phyloP scores from a whole-genome alignment of 139 green algal species.

The Zygnema cylindricum region DNA sequence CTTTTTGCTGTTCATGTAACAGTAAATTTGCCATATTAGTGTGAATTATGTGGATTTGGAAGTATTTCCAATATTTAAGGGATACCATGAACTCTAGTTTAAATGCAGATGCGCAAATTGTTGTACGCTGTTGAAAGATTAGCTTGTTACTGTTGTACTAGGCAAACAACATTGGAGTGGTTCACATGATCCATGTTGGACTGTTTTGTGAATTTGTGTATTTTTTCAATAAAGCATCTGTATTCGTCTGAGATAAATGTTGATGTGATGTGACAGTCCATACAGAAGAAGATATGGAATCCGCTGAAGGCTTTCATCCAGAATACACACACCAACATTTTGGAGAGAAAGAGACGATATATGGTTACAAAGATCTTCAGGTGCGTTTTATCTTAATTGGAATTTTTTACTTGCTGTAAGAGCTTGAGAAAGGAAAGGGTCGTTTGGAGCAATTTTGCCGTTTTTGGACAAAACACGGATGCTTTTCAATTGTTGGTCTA shows the following conservation, averaged over 20 bases:
- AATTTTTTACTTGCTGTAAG: background rate
- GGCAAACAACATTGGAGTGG: background rate
- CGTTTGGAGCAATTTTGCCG: background rate
- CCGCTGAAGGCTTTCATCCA: slow-evolving; percentile 27
- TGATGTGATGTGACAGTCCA: slow-evolving; percentile 2
- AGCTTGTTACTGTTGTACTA: background rate
- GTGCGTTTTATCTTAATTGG: background rate
- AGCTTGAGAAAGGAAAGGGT: background rate
- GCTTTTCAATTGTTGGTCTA: no score
- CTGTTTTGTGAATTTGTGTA: background rate
- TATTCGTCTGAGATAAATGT: background rate
- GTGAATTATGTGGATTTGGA: no score
- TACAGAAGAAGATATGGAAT: slow-evolving; percentile 24
- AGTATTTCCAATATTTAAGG: no score
- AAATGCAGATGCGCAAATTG: background rate
- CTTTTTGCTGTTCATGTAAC: no score
- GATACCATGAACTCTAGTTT: no score
- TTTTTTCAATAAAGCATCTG: background rate
- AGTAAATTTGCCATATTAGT: no score
- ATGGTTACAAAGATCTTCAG: slow-evolving; percentile 50
- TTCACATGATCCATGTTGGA: background rate
- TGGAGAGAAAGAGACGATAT: slow-evolving; percentile 26
- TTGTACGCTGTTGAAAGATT: background rate
- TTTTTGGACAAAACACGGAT: background rate
- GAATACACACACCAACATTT: slow-evolving; percentile 44